Conservation (phyloP, 2,329 filamentous ascomycete genomes). For the Fusarium sp. region DNA sequence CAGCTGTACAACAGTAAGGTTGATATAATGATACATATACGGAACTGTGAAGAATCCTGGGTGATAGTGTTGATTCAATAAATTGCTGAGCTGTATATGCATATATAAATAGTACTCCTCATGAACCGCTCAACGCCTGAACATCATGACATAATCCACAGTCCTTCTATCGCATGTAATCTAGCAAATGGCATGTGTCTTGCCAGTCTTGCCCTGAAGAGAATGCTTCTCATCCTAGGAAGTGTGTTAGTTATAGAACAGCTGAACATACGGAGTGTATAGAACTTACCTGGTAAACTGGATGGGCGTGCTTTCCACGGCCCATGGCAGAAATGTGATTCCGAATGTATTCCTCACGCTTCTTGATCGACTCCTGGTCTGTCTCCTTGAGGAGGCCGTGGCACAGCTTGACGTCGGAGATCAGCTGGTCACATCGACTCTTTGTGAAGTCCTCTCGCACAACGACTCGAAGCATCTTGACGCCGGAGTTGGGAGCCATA, state of each 20-base stretch:
- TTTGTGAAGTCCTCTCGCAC: conserved; percentile 93
- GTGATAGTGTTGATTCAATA: not conserved
- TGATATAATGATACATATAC: not conserved
- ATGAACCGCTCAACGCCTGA: conserved; percentile 43
- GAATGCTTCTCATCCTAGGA: conserved; percentile 82
- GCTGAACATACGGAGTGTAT: not conserved
- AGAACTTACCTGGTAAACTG: conserved; percentile 60
- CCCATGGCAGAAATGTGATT: conserved; percentile 67
- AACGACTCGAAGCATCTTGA: conserved; percentile 94
- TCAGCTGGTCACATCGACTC: conserved; percentile 81
- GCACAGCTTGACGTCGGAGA: conserved; percentile 84
- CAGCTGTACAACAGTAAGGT: not conserved
- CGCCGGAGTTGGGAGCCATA: conserved; percentile 88
- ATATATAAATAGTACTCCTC: conserved; percentile 24
- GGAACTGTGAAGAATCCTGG: not conserved
- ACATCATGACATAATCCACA: conserved; percentile 17
- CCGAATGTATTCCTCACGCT: conserved; percentile 75
- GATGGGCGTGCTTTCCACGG: conserved; percentile 66
- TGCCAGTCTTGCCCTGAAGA: conserved; percentile 88
- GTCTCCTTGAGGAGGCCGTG: conserved; percentile 78
- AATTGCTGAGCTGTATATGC: conserved; percentile 33
- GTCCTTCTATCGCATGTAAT: conserved; percentile 28
- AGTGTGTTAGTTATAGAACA: conserved; percentile 9
- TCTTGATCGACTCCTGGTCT: conserved; percentile 77
- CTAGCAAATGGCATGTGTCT: conserved; percentile 90